phyloP scores from a whole-genome alignment of 257 asterid genomes.

The Penstemon eatonii region DNA sequence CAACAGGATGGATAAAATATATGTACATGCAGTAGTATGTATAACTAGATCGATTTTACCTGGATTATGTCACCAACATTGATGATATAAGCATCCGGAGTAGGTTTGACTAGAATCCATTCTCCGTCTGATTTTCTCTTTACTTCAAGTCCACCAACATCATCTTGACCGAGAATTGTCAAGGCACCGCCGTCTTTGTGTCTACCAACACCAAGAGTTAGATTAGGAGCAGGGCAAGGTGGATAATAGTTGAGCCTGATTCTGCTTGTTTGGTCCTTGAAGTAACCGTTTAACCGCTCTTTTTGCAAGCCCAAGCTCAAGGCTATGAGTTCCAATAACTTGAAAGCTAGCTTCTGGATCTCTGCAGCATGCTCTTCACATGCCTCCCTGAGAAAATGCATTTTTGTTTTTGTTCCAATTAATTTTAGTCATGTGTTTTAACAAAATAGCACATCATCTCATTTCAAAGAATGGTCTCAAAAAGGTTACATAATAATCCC shows the following conservation, averaged over 20 bases:
- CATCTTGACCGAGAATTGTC: constrained; percentile 31
- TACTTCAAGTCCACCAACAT: constrained; percentile 28
- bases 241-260: constrained; percentile 56
- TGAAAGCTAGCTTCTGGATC: constrained; percentile 43
- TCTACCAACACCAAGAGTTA: constrained; percentile 55
- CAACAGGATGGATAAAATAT: too few relatives aligned
- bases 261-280: constrained; percentile 41
- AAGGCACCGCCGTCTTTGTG: constrained; percentile 56
- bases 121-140: constrained; percentile 24
- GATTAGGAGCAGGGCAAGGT: constrained; percentile 55
- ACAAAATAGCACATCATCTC: constrained; percentile 48
- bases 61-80: constrained; percentile 25
- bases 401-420: too few relatives aligned
- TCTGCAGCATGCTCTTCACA: constrained; percentile 41
- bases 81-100: constrained; percentile 23
- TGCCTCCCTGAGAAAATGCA: constrained; percentile 37
- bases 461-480: constrained; percentile 47
- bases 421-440: constrained; percentile 11
- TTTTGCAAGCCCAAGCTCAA: constrained; percentile 49
- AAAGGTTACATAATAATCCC: constrained; percentile 26
- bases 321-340: constrained; percentile 48
- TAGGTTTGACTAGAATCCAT: constrained; percentile 23
- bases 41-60: not conserved
- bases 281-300: constrained; percentile 38
- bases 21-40: too few relatives aligned